Evolutionary conservation across 1,284 basidiomycete species (phyloP).

Genomic region (Phellopilus nigrolimitatus): DNA sequence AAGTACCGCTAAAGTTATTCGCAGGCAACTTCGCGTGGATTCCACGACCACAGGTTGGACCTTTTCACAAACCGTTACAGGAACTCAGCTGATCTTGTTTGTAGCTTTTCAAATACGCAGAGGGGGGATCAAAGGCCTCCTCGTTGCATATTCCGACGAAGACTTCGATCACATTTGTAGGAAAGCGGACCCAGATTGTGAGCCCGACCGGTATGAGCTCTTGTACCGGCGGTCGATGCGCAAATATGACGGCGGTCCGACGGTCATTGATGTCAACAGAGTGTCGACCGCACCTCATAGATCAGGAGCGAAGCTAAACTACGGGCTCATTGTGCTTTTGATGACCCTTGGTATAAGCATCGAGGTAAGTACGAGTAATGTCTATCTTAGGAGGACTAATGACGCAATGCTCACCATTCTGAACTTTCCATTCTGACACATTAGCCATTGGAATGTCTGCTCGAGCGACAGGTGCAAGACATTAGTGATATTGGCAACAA

Average conservation of each 20-base stretch:
- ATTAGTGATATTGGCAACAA: conserved; percentile 23
- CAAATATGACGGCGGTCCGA: conserved; percentile 26
- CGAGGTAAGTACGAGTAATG: conserved; percentile 2
- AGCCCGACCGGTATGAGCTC: conserved; percentile 18
- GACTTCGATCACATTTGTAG: conserved; percentile 22
- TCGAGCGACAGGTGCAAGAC: conserved; percentile 22
- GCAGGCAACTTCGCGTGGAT: conserved; percentile 17
- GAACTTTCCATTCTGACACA: background rate
- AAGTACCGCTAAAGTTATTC: conserved; percentile 22
- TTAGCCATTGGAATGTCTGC: conserved; percentile 23
- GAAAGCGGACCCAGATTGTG: background rate
- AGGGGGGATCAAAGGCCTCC: conserved; percentile 27
- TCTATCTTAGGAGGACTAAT: background rate
- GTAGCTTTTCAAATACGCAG: conserved; percentile 25
- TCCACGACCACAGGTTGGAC: conserved; percentile 21
- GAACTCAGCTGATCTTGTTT: background rate
- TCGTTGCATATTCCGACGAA: conserved; percentile 23
- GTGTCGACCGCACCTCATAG: conserved; percentile 21
- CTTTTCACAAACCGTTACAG: background rate
- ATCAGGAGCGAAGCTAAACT: conserved; percentile 25
- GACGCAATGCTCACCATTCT: background rate
- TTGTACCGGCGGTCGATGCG: conserved; percentile 26
- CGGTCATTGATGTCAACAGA: conserved; percentile 24
- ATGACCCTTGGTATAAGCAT: conserved; percentile 23
- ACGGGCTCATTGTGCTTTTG: conserved; percentile 25